Base-by-base conservation (phyloP, 2,329 filamentous ascomycete species). In the Sporothrix euskadiensis region DNA sequence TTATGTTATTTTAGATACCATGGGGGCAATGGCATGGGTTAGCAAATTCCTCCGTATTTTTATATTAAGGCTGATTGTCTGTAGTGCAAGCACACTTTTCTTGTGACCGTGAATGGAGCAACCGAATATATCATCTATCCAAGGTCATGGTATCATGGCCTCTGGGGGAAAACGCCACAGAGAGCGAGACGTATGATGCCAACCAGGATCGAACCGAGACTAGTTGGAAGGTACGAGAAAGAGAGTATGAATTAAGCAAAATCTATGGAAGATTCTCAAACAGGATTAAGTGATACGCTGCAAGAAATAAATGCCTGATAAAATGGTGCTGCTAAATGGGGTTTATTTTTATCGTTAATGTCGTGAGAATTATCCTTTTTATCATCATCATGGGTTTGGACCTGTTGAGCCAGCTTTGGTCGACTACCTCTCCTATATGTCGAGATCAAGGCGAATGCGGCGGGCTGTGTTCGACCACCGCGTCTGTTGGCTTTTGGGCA, bases 401-500 rank as follows among this genome's bases (percentile, higher is more conserved):
- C 35, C 14, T 19, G 30, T 16, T 12, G 44, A 14, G 14, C 44
- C 9, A 44, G 8, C 35, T 35, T 8, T 3, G 22, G 54, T 12
- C 4, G 26, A 7, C 12, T 2, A 32, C 14, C 3, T 59, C 4
- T 16, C 30, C 56, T 14, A 16, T 14, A 59, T 7, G 30, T 59
- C 19, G 14, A 9, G 56, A 35, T 59, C 56, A 59, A 47, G 65
- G 65, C 16, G 65, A 52, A n/a, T 52, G 44, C 47, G 41, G 44
- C 44, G 44, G 44, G 54, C 39, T 44, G 26, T 61, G 32, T 22
- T 44, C 57, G 14, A 10, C 44, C 12, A 44, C 56, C 12, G 6
- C 61, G 26, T 56, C 39, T 4, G 6, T n/a, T 5, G 77, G 78
- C 76, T 83, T 85, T 74, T 84, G 83, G 0, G 80, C 83, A 54